Base-by-base conservation (phyloP, 805 yeast genomes). In the Metschnikowia baotianmanensis region DNA sequence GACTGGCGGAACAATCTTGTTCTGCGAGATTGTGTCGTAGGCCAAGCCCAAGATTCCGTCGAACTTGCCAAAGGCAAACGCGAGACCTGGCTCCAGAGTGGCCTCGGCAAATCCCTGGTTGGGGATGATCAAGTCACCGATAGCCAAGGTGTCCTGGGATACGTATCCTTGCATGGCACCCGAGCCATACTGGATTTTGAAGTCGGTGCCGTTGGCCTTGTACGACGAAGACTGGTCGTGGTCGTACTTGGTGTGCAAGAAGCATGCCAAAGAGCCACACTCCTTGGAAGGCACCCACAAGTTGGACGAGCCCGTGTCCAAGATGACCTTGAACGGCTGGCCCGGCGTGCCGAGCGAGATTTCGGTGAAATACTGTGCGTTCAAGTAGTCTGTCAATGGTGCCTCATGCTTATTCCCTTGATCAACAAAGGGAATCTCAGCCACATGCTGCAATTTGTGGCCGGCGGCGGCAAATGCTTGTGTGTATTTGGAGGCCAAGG, bases 31-130 rank as follows among this genome's bases (percentile, higher is more conserved):
- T 39, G 96, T 74, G 68, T 87, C 87, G 69, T 91, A 93, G 50
- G 87, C 99, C 53, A 93, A 78, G 52, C 99, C 99, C 49, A 93
- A 73, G 53, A 93, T 90, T 70, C 99, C 99, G 63, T 93, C 99
- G 63, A 93, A 93, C 70, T 93, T 91, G 66, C 96, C 99, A 67
- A 93, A 93, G 38, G 99, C 98, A 71, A 93, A 93, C 0, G 97
- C 93, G 53, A 93, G 77, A 42, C 99, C 99, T 31, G 98, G 98
- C 74, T 93, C 99, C 56, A 80, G 78, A 44, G 99, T 93, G 49
- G 96, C 91, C 75, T 93, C 99, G 46, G 96, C 98, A 61, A 93
- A 93, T 62, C 83, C 95, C 72, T 91, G 98, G 51, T 83, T 71
- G 52, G 89, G 84, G 59, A 93, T 90, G 41, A 72, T 67, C 69